Evolutionary conservation across 805 yeast species (phyloP).

Genomic region (Babjeviella inositovora): DNA sequence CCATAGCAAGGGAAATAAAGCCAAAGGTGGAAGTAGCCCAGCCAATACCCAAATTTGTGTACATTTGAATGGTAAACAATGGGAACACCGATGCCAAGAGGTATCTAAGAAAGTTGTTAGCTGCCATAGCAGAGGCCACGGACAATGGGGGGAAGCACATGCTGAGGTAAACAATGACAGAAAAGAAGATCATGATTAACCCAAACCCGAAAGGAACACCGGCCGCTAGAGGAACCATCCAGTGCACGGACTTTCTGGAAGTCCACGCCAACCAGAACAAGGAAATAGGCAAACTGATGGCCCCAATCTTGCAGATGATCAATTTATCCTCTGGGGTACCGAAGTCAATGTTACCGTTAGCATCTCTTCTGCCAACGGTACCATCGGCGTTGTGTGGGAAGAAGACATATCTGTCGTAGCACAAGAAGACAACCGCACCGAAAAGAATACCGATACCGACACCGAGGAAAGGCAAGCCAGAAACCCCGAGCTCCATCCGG

Average conservation of each 20-base stretch:
- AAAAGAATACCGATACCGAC: constrained; percentile 51
- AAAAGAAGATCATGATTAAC: constrained; percentile 53
- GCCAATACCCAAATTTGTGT: constrained; percentile 46
- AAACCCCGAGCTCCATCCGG: constrained; percentile 37
- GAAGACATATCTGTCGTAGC: constrained; percentile 27
- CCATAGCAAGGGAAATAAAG: constrained; percentile 50
- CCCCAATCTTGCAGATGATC: constrained; percentile 49
- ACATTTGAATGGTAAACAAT: constrained; percentile 76
- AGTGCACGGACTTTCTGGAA: constrained; percentile 39
- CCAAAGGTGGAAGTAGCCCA: constrained; percentile 69
- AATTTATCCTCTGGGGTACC: constrained; percentile 48
- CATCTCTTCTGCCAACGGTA: constrained; percentile 35
- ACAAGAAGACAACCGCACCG: constrained; percentile 36
- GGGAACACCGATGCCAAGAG: constrained; percentile 70
- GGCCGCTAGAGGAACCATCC: constrained; percentile 64
- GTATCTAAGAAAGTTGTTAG: constrained; percentile 70
- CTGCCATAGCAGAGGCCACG: constrained; percentile 83
- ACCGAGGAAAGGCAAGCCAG: constrained; percentile 59
- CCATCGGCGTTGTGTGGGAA: constrained; percentile 51
- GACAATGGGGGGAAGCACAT: constrained; percentile 58
- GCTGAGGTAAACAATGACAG: constrained; percentile 52
- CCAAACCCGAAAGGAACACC: constrained; percentile 75
- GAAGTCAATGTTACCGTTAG: constrained; percentile 33
- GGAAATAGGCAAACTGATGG: constrained; percentile 47
- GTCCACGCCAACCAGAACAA: constrained; percentile 81